Conservation (phyloP, 768 basidiomycete genomes). For the Lactarius trivialis region DNA sequence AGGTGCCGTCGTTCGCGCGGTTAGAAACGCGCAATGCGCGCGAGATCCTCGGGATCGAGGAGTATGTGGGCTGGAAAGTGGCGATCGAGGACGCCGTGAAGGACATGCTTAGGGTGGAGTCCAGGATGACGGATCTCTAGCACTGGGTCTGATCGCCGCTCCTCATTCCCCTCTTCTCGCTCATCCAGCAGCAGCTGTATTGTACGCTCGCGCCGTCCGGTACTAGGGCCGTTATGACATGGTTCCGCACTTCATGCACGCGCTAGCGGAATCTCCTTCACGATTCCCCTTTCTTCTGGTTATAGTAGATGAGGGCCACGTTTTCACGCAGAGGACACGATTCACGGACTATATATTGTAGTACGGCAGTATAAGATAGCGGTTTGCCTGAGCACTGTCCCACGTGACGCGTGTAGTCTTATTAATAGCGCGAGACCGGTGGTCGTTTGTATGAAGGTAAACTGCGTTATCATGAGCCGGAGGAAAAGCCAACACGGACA, state of each 20-base stretch:
- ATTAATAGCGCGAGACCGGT: no score
- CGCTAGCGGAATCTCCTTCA: background rate
- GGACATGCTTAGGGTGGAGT: constrained; percentile 6
- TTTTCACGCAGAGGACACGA: background rate
- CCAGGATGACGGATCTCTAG: background rate
- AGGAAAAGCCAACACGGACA: no score
- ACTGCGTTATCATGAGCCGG: no score
- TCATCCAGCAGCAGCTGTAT: background rate
- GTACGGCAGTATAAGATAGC: background rate
- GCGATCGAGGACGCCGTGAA: constrained; percentile 15
- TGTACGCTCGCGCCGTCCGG: background rate
- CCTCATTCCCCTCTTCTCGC: background rate
- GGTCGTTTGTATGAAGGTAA: no score
- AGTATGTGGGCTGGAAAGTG: constrained; percentile 5
- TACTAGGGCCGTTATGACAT: no score
- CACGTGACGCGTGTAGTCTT: no score
- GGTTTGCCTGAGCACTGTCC: no score
- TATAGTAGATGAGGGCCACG: background rate
- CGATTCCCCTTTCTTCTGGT: background rate
- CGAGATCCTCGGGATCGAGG: constrained; percentile 13
- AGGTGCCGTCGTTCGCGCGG: constrained; percentile 2
- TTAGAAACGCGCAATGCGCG: constrained; percentile 14
- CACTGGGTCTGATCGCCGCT: background rate
- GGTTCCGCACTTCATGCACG: background rate
- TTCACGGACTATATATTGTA: background rate